Conservation (phyloP, 495 filamentous ascomycete genomes). For the Penicillium coffeae region DNA sequence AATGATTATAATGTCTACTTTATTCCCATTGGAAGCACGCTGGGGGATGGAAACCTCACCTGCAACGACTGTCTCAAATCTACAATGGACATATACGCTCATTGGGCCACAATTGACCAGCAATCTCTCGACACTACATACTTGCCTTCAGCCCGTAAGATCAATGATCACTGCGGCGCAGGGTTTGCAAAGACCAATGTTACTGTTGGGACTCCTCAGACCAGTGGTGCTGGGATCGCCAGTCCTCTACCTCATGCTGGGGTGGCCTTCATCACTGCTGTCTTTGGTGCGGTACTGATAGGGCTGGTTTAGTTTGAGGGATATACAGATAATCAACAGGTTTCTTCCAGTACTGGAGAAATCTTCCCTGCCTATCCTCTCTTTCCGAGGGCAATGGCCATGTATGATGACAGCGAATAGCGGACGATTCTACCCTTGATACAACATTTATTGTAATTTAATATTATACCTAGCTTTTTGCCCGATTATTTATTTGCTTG, state of each 20-base stretch:
- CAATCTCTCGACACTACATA: slow-evolving; percentile 60
- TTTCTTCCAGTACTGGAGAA: not conserved
- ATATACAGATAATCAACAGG: too few relatives aligned
- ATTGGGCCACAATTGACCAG: slow-evolving; percentile 53
- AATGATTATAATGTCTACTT: slow-evolving; percentile 76
- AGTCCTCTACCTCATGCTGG: slow-evolving; percentile 1
- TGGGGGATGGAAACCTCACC: slow-evolving; percentile 61
- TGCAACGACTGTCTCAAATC: slow-evolving; percentile 66
- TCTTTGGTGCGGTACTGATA: slow-evolving; percentile 4
- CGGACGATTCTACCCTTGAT: not conserved
- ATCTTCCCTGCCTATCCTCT: slow-evolving; percentile 9
- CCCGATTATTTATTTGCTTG: too few relatives aligned
- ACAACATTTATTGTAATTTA: slow-evolving; percentile 12
- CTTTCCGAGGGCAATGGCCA: slow-evolving; percentile 10
- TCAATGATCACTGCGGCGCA: slow-evolving; percentile 63
- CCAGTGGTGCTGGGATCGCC: slow-evolving; percentile 11
- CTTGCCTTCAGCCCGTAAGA: slow-evolving; percentile 54
- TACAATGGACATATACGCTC: slow-evolving; percentile 66
- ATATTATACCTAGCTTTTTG: slow-evolving; percentile 4
- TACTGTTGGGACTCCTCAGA: slow-evolving; percentile 32
- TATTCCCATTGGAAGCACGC: slow-evolving; percentile 68
- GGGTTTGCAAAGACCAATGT: slow-evolving; percentile 59
- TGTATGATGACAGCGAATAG: slow-evolving; percentile 21
- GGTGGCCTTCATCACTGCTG: slow-evolving; percentile 1
- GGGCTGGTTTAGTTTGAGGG: not conserved